phyloP scores from a whole-genome alignment of 768 basidiomycete species.

The Boletus vinaceobasis region DNA sequence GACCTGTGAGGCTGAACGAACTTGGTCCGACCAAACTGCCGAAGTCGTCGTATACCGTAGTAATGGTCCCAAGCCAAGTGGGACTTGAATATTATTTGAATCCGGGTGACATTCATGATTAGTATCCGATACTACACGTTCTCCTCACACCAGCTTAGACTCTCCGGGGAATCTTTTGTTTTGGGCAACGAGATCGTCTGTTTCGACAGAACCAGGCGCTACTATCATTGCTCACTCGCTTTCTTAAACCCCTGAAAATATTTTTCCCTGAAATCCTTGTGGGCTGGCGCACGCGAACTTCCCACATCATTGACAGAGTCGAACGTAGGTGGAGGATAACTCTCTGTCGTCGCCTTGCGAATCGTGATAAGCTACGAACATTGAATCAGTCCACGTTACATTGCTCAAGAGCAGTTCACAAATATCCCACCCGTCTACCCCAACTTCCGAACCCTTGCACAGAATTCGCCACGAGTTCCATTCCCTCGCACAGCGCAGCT shows the following conservation, averaged over 20 bases:
- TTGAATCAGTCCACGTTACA: neutral
- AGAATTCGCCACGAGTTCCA: constrained; percentile 86
- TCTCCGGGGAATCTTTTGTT: neutral
- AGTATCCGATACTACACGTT: too few relatives aligned
- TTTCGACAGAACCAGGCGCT: too few relatives aligned
- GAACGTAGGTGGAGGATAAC: constrained; percentile 56
- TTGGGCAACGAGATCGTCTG: neutral
- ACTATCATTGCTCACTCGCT: constrained; percentile 13
- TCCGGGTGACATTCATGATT: too few relatives aligned
- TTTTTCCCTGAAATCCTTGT: constrained; percentile 84
- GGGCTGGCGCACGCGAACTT: constrained; percentile 65
- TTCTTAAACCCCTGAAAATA: constrained; percentile 82
- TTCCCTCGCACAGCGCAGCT: constrained; percentile 75
- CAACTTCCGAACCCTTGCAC: constrained; percentile 93
- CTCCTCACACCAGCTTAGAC: neutral
- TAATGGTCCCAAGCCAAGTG: too few relatives aligned
- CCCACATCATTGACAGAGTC: constrained; percentile 25
- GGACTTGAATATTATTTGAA: too few relatives aligned
- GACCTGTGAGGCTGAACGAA: too few relatives aligned
- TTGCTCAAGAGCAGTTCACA: neutral
- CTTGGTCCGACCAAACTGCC: too few relatives aligned
- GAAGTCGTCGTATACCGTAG: too few relatives aligned
- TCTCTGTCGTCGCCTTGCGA: constrained; percentile 53
- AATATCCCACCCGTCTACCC: constrained; percentile 75
- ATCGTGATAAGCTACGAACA: constrained; percentile 84